phyloP scores from a whole-genome alignment of 202 grass and related monocot species.

The Setaria viridis region DNA sequence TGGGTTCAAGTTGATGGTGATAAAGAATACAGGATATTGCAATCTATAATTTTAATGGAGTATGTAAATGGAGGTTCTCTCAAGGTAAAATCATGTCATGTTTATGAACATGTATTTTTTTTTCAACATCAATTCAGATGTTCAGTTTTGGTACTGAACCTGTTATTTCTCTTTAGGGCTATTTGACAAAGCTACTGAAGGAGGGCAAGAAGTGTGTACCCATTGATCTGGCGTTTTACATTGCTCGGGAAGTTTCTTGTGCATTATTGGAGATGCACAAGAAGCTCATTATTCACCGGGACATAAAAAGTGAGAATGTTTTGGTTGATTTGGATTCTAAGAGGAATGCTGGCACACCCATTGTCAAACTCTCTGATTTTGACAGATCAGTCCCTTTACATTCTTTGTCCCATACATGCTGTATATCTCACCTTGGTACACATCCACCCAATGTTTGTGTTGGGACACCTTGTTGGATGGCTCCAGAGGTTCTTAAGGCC shows the following conservation, averaged over 20 bases:
- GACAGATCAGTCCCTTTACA: constrained; percentile 82
- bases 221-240: constrained; percentile 71
- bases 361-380: constrained; percentile 95
- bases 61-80: constrained; percentile 94
- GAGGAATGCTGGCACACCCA: constrained; percentile 51
- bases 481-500: constrained; percentile 85
- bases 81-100: constrained; percentile 65
- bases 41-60: constrained; percentile 89
- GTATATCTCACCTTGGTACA: constrained; percentile 83
- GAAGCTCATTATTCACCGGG: constrained; percentile 93
- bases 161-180: constrained; percentile 59
- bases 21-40: constrained; percentile 81
- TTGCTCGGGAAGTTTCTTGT: constrained; percentile 81
- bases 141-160: constrained; percentile 19
- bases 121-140: constrained; percentile 2
- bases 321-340: constrained; percentile 71
- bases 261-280: constrained; percentile 82
- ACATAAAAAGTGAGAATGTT: constrained; percentile 98
- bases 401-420: constrained; percentile 83
- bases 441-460: constrained; percentile 92
- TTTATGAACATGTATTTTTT: neutral
- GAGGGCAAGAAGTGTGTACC: constrained; percentile 78
- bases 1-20: constrained; percentile 73
- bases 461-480: constrained; percentile 95
- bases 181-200: constrained; percentile 72